Base-by-base conservation (phyloP, 805 yeast species). In the Kazachstania bromeliacearum region DNA sequence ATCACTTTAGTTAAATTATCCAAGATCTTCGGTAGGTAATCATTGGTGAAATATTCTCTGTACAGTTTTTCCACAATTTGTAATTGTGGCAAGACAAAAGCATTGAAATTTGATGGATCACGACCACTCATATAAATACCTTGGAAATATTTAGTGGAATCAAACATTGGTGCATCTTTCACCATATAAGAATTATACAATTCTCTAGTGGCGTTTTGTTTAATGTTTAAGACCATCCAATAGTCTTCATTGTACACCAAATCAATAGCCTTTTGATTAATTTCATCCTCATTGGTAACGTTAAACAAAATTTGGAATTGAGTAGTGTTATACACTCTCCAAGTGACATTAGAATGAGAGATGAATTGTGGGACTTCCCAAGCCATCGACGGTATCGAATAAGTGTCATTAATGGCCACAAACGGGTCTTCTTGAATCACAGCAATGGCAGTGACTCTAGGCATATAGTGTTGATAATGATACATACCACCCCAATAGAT, bases 201-300 rank as follows among this genome's bases (percentile, higher is more conserved):
- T 8, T 20, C 34, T 16, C 12, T 14, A 3, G 22, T 20, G 15
- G 13, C 13, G 25, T 22, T 22, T n/a, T 12, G 13, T 12, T 51
- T 46, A 19, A 80, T 70, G 44, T 73, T 70, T 20, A 79, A 59
- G 1, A 79, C 71, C 10, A 71, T 66, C 89, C 89, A 81, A 47
- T 67, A 77, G n/a, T 68, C 46, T 53, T 76, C 72, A 35, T 68
- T 69, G 46, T 71, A 74, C 4, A 81, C 67, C 34, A 58, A 55
- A 17, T 65, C 43, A 28, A 54, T 26, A 16, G 77, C 50, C 43
- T 70, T 68, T 3, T 61, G 63, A 20, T 51, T 42, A 10, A 57
- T 33, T 3, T 40, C 34, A 42, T 48, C 37, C 9, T 5, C 25
- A 3, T 17, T 19, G 7, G 29, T 16, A 7, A 38, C 16, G 13